Percentiles rank a stretch among this genome's conserved stretches.
These are phyloP conservation scores for Fusarium duplospermum DNA, from an alignment of 2,329 filamentous ascomycete genomes.

Conservation along the genomic window DNA sequence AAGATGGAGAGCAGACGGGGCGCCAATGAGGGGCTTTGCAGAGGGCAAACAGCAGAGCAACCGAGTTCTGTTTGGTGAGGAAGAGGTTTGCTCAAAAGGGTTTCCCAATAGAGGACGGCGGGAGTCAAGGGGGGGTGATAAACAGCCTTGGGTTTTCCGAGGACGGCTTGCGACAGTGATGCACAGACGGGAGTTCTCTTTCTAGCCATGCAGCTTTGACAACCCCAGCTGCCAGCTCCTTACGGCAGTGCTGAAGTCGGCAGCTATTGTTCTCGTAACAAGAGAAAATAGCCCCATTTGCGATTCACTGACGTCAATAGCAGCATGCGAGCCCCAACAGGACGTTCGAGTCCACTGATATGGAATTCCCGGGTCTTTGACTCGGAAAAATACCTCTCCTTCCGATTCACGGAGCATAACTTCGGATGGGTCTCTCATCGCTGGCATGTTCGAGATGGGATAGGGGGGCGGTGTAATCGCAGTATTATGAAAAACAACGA, in stretches of 20 bases:
- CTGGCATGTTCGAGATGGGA: not conserved
- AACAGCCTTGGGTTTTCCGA: constrained; percentile 10
- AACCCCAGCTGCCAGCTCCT: constrained; percentile 3
- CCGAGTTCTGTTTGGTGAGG: not conserved
- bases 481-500: not conserved
- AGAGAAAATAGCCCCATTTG: not conserved
- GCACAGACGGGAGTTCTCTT: constrained; percentile 11
- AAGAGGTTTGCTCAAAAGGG: not conserved
- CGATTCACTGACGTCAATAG: constrained; percentile 16
- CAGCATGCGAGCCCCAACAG: not conserved
- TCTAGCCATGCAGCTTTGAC: not conserved
- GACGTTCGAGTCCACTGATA: not conserved
- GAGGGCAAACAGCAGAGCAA: constrained; percentile 7
- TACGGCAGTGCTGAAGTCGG: not conserved
- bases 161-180: constrained; percentile 12
- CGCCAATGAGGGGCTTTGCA: not conserved
- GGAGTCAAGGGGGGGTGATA: constrained; percentile 9
- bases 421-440: not conserved
- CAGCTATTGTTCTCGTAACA: constrained; percentile 7
- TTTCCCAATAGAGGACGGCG: not conserved
- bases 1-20: not conserved
- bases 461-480: not conserved
- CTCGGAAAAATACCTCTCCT: not conserved
- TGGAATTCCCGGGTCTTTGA: not conserved
- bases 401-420: not conserved